phyloP scores from a whole-genome alignment of 345 rosid genomes.

The Combretum micranthum region DNA sequence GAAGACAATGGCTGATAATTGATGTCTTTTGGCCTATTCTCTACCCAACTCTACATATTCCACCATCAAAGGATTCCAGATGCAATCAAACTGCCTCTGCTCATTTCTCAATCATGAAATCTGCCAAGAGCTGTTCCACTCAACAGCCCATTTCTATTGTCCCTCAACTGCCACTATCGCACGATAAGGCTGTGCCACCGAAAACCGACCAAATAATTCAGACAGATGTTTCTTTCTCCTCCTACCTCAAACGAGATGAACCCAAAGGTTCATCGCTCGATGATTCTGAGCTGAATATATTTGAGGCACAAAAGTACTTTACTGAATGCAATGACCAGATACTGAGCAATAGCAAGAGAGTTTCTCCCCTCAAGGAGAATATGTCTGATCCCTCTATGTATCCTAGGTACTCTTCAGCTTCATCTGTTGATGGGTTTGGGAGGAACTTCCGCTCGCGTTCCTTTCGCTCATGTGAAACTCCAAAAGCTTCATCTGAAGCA shows the following conservation, averaged over 20 bases:
- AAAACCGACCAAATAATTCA: too few species aligned
- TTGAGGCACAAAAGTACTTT: constrained; percentile 69
- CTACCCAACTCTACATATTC: too few species aligned
- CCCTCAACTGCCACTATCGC: too few species aligned
- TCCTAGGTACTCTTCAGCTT: constrained; percentile 53
- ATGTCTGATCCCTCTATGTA: constrained; percentile 11
- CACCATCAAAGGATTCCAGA: neutral
- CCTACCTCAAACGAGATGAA: constrained; percentile 2
- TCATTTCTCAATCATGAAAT: neutral
- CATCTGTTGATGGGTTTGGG: constrained; percentile 43
- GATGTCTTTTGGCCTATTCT: too few species aligned
- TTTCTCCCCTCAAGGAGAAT: constrained; percentile 24
- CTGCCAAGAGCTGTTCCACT: neutral
- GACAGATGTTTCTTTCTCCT: constrained; percentile 10
- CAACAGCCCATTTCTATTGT: too few species aligned
- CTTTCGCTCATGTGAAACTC: constrained; percentile 33
- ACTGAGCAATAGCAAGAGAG: constrained; percentile 14
- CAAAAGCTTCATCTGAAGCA: constrained; percentile 76
- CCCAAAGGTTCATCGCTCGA: constrained; percentile 14
- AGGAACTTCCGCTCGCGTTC: constrained; percentile 32
- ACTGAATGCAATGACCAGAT: constrained; percentile 27
- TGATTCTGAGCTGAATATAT: constrained; percentile 59
- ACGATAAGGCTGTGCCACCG: too few species aligned
- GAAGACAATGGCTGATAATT: too few species aligned
- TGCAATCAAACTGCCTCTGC: neutral